phyloP scores from a whole-genome alignment of 805 yeast genomes.

The Candida orba region DNA sequence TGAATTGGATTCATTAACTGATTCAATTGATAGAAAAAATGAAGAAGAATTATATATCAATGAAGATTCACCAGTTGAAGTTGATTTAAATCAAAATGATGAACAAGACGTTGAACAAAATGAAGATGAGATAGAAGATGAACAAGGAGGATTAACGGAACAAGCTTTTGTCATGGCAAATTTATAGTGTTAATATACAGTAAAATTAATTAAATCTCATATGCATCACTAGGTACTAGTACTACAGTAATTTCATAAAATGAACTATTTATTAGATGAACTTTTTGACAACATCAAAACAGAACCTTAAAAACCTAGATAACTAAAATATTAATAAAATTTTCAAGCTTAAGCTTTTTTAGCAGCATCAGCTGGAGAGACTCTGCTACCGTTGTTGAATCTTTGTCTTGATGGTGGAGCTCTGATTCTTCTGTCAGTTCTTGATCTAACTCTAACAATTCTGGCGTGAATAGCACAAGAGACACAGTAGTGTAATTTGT shows the following conservation, averaged over 20 bases:
- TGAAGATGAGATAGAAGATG: background rate
- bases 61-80: slow-evolving; percentile 8
- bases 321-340: slow-evolving; percentile 4
- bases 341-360: slow-evolving; percentile 61
- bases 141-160: background rate
- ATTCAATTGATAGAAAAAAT: slow-evolving; percentile 9
- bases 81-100: slow-evolving; percentile 19
- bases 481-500: slow-evolving; percentile 99
- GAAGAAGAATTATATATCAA: slow-evolving; percentile 2
- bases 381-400: slow-evolving; percentile 93
- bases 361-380: slow-evolving; percentile 96
- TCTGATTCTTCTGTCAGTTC: slow-evolving; percentile 98
- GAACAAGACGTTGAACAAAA: background rate
- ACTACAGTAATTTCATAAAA: slow-evolving; percentile 1
- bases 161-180: slow-evolving; percentile 10
- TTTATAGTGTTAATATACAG: background rate
- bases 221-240: too few species aligned
- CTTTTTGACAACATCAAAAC: background rate
- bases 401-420: slow-evolving; percentile 99
- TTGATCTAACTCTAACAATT: slow-evolving; percentile 99
- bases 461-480: slow-evolving; percentile 99
- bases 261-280: slow-evolving; percentile 1
- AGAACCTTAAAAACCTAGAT: slow-evolving; percentile 1
- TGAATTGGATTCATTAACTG: slow-evolving; percentile 43
- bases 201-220: too few species aligned